Percentiles rank a stretch among this genome's conserved stretches.
Evolutionary conservation across 345 rosid species (phyloP).

Genomic region (Mercurialis annua): DNA sequence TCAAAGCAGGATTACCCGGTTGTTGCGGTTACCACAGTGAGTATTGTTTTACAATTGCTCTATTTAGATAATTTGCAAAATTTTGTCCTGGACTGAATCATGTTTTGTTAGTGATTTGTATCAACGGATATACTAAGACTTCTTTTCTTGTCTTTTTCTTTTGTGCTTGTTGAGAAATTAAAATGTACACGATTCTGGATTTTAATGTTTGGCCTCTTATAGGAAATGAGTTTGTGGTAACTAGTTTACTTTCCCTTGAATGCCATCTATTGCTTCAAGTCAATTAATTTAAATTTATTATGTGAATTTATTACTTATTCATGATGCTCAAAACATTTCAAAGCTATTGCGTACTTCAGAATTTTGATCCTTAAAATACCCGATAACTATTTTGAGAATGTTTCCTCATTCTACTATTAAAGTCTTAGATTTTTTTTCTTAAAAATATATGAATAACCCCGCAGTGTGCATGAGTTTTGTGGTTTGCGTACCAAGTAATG

Average conservation of each 20-base stretch:
- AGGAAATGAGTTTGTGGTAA: not conserved
- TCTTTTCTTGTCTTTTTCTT: not conserved
- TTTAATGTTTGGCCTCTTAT: not conserved
- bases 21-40: slow-evolving; percentile 92
- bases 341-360: not conserved
- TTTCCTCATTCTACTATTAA: not conserved
- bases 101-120: not conserved
- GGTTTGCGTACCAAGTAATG: not conserved
- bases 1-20: slow-evolving; percentile 80
- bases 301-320: too few relatives aligned
- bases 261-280: not conserved
- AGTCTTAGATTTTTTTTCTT: not conserved
- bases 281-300: too few relatives aligned
- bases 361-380: not conserved
- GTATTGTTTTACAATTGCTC: slow-evolving; percentile 26
- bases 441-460: not conserved
- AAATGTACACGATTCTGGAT: not conserved
- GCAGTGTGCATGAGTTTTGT: not conserved
- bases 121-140: not conserved
- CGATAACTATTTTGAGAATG: not conserved
- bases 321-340: not conserved
- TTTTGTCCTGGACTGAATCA: not conserved
- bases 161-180: not conserved
- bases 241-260: not conserved
- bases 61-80: slow-evolving; percentile 1